Percentiles rank a stretch among this genome's conserved stretches.
These are phyloP conservation scores for Tubosaeta sp. DNA, from an alignment of 768 basidiomycete genomes.

Conservation along the genomic window DNA sequence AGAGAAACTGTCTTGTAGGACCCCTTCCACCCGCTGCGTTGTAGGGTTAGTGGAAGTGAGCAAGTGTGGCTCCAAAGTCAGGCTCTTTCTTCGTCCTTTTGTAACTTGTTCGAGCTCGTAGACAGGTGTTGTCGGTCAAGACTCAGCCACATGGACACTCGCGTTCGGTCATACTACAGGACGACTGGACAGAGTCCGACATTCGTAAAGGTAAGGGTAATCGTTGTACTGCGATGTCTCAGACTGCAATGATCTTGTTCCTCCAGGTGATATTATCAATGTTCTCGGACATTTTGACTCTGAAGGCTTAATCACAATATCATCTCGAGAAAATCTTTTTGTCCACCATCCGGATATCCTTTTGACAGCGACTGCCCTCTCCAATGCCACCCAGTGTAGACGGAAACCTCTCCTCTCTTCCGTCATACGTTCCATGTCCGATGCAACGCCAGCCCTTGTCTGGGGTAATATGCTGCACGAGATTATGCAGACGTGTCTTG, in stretches of 20 bases:
- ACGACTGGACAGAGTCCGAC: slow-evolving; percentile 74
- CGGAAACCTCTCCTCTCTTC: slow-evolving; percentile 81
- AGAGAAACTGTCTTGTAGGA: slow-evolving; percentile 23
- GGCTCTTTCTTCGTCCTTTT: background rate
- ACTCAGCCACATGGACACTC: slow-evolving; percentile 36
- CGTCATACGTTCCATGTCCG: slow-evolving; percentile 54
- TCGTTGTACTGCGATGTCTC: background rate
- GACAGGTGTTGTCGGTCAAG: slow-evolving; percentile 50
- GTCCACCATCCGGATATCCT: slow-evolving; percentile 92
- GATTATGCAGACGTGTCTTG: slow-evolving; percentile 79
- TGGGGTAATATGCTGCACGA: slow-evolving; percentile 96
- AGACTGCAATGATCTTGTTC: background rate
- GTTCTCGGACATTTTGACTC: slow-evolving; percentile 51
- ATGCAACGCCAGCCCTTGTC: slow-evolving; percentile 62
- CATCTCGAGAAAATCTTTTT: slow-evolving; percentile 61
- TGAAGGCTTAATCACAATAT: slow-evolving; percentile 51
- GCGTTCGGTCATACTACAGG: slow-evolving; percentile 56
- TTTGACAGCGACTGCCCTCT: slow-evolving; percentile 84
- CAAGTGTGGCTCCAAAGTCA: slow-evolving; percentile 23
- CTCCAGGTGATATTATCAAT: slow-evolving; percentile 78
- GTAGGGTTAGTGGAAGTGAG: slow-evolving; percentile 46
- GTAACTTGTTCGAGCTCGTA: background rate
- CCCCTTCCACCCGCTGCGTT: slow-evolving; percentile 51
- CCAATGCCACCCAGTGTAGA: slow-evolving; percentile 76
- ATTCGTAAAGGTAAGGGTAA: slow-evolving; percentile 50